Conservation (phyloP, 352 stramenopile species). For the Phytophthora foliorum region DNA sequence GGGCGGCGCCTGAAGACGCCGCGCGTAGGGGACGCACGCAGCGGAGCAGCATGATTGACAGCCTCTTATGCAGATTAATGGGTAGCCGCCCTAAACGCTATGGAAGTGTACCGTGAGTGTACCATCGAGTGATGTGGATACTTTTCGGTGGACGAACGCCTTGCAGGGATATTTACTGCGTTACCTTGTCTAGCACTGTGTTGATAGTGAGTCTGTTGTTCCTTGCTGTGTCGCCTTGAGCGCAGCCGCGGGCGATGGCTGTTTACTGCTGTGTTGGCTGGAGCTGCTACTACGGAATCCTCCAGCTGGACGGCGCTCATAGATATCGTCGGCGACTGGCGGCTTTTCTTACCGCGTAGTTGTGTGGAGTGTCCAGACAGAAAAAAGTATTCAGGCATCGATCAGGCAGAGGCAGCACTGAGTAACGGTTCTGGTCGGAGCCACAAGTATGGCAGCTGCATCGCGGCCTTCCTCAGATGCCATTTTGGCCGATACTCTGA, state of each 20-base stretch:
- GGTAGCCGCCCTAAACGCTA: slow-evolving; percentile 1
- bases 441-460: slow-evolving; percentile 9
- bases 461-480: slow-evolving; percentile 2
- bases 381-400: background rate
- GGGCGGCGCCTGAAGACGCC: slow-evolving; percentile 5
- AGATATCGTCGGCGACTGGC: too few species aligned
- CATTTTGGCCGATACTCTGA: slow-evolving; percentile 6
- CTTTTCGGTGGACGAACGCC: slow-evolving; percentile 4
- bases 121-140: background rate
- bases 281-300: slow-evolving; percentile 30
- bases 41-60: slow-evolving; percentile 42
- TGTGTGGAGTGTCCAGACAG: slow-evolving; percentile 7
- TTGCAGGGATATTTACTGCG: too few species aligned
- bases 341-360: too few species aligned
- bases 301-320: slow-evolving; percentile 15
- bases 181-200: too few species aligned
- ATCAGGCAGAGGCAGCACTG: slow-evolving; percentile 15
- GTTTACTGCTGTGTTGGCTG: too few species aligned
- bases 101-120: slow-evolving; percentile 13
- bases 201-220: too few species aligned
- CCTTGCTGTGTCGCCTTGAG: too few species aligned
- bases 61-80: slow-evolving; percentile 13
- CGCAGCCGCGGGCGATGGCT: too few species aligned
- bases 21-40: slow-evolving; percentile 28
- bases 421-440: slow-evolving; percentile 24